These are phyloP conservation scores for Trichomonascaceae sp. DNA, from an alignment of 1,139 yeast species.

Conservation along the genomic window DNA sequence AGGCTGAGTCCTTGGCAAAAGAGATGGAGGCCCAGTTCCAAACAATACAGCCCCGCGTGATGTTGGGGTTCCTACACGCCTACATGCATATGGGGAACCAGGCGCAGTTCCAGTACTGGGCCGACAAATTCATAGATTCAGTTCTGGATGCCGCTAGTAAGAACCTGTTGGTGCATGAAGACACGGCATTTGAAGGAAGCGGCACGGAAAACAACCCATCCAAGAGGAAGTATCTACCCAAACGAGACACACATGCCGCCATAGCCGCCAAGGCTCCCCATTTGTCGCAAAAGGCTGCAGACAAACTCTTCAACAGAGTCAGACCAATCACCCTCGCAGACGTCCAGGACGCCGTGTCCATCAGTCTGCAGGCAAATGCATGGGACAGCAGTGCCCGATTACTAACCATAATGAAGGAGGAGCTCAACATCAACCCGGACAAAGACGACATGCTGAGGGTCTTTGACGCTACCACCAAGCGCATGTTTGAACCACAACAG, in stretches of 20 bases:
- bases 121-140: slow-evolving; percentile 8
- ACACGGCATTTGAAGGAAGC: neutral
- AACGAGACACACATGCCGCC: too few relatives aligned
- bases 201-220: slow-evolving; percentile 3
- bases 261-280: too few relatives aligned
- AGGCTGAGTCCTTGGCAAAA: slow-evolving; percentile 15
- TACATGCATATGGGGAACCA: slow-evolving; percentile 11
- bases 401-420: slow-evolving; percentile 10
- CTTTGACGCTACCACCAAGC: slow-evolving; percentile 11
- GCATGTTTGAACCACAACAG: slow-evolving; percentile 6
- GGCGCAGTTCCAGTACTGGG: slow-evolving; percentile 13
- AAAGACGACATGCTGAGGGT: slow-evolving; percentile 8
- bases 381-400: slow-evolving; percentile 11
- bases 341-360: slow-evolving; percentile 8
- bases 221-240: too few relatives aligned
- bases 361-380: slow-evolving; percentile 8
- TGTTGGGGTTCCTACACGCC: slow-evolving; percentile 13
- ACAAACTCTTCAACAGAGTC: slow-evolving; percentile 9
- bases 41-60: slow-evolving; percentile 16
- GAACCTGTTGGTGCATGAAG: neutral
- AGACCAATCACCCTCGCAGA: slow-evolving; percentile 8
- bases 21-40: slow-evolving; percentile 9
- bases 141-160: slow-evolving; percentile 7
- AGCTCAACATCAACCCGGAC: too few relatives aligned
- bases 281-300: slow-evolving; percentile 11